Evolutionary conservation across 495 filamentous ascomycete species (phyloP).

Genomic region (Hypoxylon rickii): DNA sequence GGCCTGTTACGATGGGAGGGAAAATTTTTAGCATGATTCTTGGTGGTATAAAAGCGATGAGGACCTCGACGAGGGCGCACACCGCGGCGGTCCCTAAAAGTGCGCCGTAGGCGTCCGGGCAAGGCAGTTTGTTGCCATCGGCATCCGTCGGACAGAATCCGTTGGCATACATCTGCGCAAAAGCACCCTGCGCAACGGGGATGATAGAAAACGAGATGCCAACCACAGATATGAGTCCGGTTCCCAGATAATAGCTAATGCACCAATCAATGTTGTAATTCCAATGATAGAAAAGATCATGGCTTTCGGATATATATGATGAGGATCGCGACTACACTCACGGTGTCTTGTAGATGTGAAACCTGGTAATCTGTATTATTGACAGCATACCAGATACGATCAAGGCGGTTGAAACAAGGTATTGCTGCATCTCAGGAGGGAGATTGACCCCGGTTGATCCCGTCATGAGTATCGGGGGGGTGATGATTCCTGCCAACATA

Average conservation of each 20-base stretch:
- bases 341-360: constrained; percentile 77
- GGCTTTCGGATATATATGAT: not conserved
- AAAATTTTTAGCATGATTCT: constrained; percentile 74
- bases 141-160: constrained; percentile 71
- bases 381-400: constrained; percentile 85
- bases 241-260: constrained; percentile 74
- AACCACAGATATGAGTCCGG: constrained; percentile 88
- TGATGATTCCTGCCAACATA: constrained; percentile 65
- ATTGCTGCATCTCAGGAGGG: constrained; percentile 58
- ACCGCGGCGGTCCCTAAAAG: constrained; percentile 73
- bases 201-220: constrained; percentile 88
- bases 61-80: constrained; percentile 75
- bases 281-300: not conserved
- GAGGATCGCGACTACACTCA: constrained; percentile 42
- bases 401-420: constrained; percentile 87
- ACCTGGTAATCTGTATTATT: constrained; percentile 80
- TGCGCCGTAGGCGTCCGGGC: constrained; percentile 84
- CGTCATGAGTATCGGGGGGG: constrained; percentile 78
- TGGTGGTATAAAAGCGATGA: constrained; percentile 76
- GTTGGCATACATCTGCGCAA: constrained; percentile 83
- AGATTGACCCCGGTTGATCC: constrained; percentile 70
- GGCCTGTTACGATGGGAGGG: constrained; percentile 87
- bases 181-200: constrained; percentile 76
- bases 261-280: too few species aligned
- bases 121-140: constrained; percentile 71